Evolutionary conservation across 257 asterid genomes (phyloP).

Genomic region (Ilex aquifolium): DNA sequence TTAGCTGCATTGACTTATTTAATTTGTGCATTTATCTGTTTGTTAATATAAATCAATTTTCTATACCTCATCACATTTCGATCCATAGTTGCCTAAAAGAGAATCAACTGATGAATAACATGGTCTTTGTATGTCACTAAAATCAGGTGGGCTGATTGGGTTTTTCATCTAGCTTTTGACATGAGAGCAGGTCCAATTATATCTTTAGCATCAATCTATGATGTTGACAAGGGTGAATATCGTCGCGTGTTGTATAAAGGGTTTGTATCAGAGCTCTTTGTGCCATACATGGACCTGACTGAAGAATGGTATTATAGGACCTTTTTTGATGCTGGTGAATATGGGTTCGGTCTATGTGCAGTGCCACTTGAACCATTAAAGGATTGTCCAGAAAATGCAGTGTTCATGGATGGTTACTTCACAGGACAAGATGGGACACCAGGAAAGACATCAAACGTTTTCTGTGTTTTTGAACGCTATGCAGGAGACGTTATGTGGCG

Average conservation of each 20-base stretch:
- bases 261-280: conserved; percentile 57
- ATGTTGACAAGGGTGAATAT: conserved; percentile 26
- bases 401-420: conserved; percentile 50
- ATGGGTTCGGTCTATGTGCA: conserved; percentile 46
- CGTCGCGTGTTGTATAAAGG: conserved; percentile 72
- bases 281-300: conserved; percentile 73
- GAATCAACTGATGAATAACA: too few relatives aligned
- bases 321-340: conserved; percentile 63
- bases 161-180: conserved; percentile 52
- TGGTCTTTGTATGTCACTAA: too few relatives aligned
- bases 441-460: conserved; percentile 19
- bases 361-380: conserved; percentile 44
- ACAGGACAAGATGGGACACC: conserved; percentile 43
- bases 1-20: too few relatives aligned
- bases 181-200: conserved; percentile 67
- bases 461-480: conserved; percentile 54
- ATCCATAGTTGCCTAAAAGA: too few relatives aligned
- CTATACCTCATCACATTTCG: too few relatives aligned
- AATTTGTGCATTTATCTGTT: too few relatives aligned
- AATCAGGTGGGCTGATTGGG: conserved; percentile 68
- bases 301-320: conserved; percentile 68
- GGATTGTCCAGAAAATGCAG: conserved; percentile 64
- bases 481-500: conserved; percentile 70
- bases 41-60: too few relatives aligned
- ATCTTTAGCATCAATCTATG: conserved; percentile 55